A percentile compares a stretch with the other conserved stretches of the same genome.
Evolutionary conservation across 2,329 filamentous ascomycete species (phyloP).

Genomic region (Phaeomoniella chlamydospora): DNA sequence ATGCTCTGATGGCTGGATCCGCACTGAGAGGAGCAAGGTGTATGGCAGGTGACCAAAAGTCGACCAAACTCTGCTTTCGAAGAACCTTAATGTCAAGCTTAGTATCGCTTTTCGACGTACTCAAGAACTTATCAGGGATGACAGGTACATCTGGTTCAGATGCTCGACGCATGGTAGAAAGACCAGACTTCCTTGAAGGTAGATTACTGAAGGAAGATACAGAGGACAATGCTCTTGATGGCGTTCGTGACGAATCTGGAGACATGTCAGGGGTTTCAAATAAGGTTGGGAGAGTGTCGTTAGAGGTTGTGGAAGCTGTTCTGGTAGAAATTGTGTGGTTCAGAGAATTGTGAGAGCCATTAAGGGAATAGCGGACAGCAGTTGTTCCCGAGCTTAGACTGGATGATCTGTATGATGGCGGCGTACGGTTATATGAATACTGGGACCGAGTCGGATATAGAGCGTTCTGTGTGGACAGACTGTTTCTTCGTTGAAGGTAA

Average conservation of each 20-base stretch:
- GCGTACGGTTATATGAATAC: background rate
- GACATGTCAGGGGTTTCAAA: background rate
- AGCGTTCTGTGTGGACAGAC: background rate
- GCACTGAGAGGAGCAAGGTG: conserved; percentile 1
- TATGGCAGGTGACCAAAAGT: conserved; percentile 1
- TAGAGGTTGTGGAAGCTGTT: background rate
- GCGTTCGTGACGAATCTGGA: background rate
- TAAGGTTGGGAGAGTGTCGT: background rate
- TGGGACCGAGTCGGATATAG: background rate
- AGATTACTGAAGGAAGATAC: background rate
- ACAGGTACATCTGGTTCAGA: conserved; percentile 2
- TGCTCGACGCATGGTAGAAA: conserved; percentile 1
- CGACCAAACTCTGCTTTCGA: background rate
- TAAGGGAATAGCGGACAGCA: background rate
- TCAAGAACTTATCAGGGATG: conserved; percentile 1
- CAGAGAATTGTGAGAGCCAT: background rate
- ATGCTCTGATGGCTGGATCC: conserved; percentile 1
- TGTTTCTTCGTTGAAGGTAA: background rate
- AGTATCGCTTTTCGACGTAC: background rate
- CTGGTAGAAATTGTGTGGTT: background rate
- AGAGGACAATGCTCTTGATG: background rate
- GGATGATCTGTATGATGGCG: background rate
- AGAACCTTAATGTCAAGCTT: background rate
- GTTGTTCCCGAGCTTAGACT: background rate
- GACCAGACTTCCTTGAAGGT: background rate